Percentiles rank a stretch among this genome's conserved stretches.
Conservation (phyloP, 2,329 filamentous ascomycete species). For the Calonectria honghensis region DNA sequence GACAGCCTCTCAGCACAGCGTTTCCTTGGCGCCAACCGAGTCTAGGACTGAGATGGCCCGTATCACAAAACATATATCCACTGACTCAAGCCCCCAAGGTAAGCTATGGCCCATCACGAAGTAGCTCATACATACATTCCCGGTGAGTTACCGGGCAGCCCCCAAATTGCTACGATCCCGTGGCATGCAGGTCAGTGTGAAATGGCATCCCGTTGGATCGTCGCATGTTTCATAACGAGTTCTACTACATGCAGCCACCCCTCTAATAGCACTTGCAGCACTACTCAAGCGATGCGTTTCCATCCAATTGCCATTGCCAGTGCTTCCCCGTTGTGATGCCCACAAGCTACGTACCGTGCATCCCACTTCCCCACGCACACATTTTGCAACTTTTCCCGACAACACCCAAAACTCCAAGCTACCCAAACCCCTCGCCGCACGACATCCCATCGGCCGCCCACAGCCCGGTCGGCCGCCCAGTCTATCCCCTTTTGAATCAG, state of each 20-base stretch:
- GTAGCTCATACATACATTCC: conserved; percentile 10
- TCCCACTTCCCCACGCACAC: conserved; percentile 15
- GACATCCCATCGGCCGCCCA: conserved; percentile 29
- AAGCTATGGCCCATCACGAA: conserved; percentile 8
- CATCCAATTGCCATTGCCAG: conserved; percentile 21
- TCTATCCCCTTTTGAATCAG: conserved; percentile 9
- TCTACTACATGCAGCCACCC: conserved; percentile 17
- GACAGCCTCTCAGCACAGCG: not conserved
- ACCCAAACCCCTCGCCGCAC: conserved; percentile 24
- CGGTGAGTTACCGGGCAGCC: conserved; percentile 25
- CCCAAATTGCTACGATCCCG: conserved; percentile 31
- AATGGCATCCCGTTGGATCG: conserved; percentile 15
- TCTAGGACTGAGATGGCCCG: conserved; percentile 20
- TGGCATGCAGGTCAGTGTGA: conserved; percentile 10
- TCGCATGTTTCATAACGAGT: conserved; percentile 31
- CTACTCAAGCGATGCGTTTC: not conserved
- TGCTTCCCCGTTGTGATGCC: conserved; percentile 1
- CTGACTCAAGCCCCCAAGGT: conserved; percentile 4
- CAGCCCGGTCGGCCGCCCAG: conserved; percentile 20
- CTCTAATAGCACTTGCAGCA: conserved; percentile 8
- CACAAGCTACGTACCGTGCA: conserved; percentile 8
- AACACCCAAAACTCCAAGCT: conserved; percentile 23
- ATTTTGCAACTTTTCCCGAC: conserved; percentile 19
- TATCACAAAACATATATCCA: not conserved
- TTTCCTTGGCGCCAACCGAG: conserved; percentile 22